Conservation (phyloP, 257 asterid genomes). For the Penstemon davidsonii region DNA sequence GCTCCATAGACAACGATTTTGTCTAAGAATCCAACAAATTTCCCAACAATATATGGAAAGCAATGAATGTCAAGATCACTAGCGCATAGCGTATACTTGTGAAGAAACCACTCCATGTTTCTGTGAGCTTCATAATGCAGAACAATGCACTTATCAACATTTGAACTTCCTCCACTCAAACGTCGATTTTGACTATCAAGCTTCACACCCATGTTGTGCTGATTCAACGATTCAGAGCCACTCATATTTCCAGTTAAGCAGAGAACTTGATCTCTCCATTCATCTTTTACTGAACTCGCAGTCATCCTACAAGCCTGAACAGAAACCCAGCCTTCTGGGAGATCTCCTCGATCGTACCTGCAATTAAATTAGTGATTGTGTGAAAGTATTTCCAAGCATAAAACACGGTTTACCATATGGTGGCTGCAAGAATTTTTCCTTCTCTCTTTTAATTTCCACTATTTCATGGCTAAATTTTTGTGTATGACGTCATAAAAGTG, state of each 20-base stretch:
- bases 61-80: slow-evolving; percentile 69
- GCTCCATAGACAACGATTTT: slow-evolving; percentile 39
- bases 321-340: slow-evolving; percentile 57
- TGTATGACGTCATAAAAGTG: neutral
- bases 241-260: slow-evolving; percentile 43
- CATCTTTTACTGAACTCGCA: slow-evolving; percentile 42
- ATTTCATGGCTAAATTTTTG: neutral
- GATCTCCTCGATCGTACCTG: slow-evolving; percentile 68
- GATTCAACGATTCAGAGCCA: slow-evolving; percentile 39
- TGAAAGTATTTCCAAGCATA: slow-evolving; percentile 9
- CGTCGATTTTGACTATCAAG: slow-evolving; percentile 35
- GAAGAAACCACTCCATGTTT: slow-evolving; percentile 34
- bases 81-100: slow-evolving; percentile 42
- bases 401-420: neutral
- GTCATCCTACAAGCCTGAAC: slow-evolving; percentile 53
- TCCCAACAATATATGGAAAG: slow-evolving; percentile 68
- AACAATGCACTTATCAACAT: slow-evolving; percentile 49
- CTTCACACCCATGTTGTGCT: slow-evolving; percentile 29
- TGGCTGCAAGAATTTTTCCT: slow-evolving; percentile 1
- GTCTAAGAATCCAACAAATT: slow-evolving; percentile 53
- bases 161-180: slow-evolving; percentile 38
- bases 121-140: slow-evolving; percentile 59
- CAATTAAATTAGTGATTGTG: slow-evolving; percentile 29
- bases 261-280: slow-evolving; percentile 40
- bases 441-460: neutral